phyloP scores from a whole-genome alignment of 1,139 yeast genomes.

The Sugiyamaella grinbergsii region DNA sequence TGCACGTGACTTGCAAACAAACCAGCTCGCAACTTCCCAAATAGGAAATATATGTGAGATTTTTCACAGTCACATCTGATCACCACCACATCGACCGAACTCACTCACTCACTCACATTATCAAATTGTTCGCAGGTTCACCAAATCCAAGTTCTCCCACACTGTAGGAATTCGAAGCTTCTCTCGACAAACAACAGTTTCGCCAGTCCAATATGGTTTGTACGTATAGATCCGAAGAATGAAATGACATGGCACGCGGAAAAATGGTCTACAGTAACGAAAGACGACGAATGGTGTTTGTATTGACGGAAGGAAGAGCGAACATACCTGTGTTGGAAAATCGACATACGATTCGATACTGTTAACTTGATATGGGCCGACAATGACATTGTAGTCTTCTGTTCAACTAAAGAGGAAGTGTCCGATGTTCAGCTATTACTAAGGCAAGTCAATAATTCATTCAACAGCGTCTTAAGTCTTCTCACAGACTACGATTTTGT shows the following conservation, averaged over 20 bases:
- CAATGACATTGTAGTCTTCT: too few relatives aligned
- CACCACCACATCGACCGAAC: neutral
- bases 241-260: neutral
- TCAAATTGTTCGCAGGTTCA: conserved; percentile 16
- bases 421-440: too few relatives aligned
- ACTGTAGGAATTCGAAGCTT: conserved; percentile 19
- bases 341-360: too few relatives aligned
- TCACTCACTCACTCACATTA: conserved; percentile 10
- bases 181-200: conserved; percentile 19
- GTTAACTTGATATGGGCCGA: too few relatives aligned
- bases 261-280: neutral
- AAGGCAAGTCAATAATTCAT: too few relatives aligned
- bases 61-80: conserved; percentile 9
- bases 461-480: too few relatives aligned
- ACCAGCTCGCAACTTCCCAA: conserved; percentile 8
- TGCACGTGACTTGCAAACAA: too few relatives aligned
- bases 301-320: too few relatives aligned
- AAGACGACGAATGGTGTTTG: too few relatives aligned
- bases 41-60: conserved; percentile 8
- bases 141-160: conserved; percentile 15
- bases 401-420: too few relatives aligned
- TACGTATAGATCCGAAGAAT: conserved; percentile 8
- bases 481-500: too few relatives aligned
- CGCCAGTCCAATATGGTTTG: conserved; percentile 21
- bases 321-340: too few relatives aligned